Evolutionary conservation across 2,329 filamentous ascomycete species (phyloP).

Genomic region (Fusarium sterilihyphosum): DNA sequence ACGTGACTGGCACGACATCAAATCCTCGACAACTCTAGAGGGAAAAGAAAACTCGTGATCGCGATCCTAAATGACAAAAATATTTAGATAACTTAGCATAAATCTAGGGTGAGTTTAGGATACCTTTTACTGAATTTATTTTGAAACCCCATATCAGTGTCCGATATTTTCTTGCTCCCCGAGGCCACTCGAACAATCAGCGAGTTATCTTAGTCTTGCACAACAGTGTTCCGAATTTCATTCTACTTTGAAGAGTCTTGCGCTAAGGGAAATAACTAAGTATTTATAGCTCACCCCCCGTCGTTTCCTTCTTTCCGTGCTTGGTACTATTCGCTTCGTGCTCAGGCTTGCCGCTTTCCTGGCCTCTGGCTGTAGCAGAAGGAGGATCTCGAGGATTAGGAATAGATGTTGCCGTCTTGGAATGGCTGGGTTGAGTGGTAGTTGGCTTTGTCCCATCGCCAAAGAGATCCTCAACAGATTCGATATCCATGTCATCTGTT

Average conservation of each 20-base stretch:
- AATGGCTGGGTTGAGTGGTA: no score
- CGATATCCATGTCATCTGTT: fast-evolving
- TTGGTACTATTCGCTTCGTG: neutral
- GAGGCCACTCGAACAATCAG: neutral
- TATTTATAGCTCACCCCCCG: neutral
- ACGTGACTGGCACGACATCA: slow-evolving; percentile 16
- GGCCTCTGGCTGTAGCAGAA: no score
- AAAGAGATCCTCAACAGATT: fast-evolving
- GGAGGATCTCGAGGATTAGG: neutral
- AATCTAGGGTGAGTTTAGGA: neutral
- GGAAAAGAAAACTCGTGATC: neutral
- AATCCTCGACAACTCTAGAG: neutral
- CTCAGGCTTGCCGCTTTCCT: neutral
- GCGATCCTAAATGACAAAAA: neutral
- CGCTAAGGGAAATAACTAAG: neutral
- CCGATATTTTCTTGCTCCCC: neutral
- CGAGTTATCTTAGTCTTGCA: neutral
- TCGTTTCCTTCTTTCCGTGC: neutral
- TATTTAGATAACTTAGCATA: neutral
- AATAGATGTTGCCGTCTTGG: no score
- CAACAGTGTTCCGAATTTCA: neutral
- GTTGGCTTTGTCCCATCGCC: fast-evolving
- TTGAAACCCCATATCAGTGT: neutral
- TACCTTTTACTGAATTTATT: neutral
- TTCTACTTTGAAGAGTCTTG: neutral